Conservation (phyloP, 2,329 filamentous ascomycete species). For the Diaporthe batatas region DNA sequence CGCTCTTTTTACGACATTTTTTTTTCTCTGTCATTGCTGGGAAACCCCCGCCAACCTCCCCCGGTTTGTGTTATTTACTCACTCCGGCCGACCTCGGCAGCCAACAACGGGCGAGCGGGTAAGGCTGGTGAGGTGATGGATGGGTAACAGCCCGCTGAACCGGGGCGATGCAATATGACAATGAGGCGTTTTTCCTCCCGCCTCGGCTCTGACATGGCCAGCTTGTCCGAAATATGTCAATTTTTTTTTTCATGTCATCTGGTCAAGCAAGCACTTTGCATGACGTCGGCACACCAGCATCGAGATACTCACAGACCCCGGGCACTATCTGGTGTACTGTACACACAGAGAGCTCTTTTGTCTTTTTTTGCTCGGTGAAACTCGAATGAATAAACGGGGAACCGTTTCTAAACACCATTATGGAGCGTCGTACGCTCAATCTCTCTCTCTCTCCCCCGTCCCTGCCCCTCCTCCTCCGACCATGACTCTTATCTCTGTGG, state of each 20-base stretch:
- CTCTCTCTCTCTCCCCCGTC: not conserved
- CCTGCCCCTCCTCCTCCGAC: not conserved
- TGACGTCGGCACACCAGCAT: not conserved
- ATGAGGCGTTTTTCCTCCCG: constrained; percentile 18
- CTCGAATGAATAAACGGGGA: constrained; percentile 9
- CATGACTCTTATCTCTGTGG: constrained; percentile 23
- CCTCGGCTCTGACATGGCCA: constrained; percentile 27
- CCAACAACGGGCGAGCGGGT: constrained; percentile 38
- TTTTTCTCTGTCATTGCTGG: not conserved
- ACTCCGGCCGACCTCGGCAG: constrained; percentile 42
- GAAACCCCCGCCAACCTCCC: not conserved
- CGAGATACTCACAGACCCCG: not conserved
- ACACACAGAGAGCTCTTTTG: constrained; percentile 5
- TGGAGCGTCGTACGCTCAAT: not conserved
- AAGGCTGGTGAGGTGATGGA: constrained; percentile 36
- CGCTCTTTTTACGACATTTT: too few species aligned
- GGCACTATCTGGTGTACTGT: too few species aligned
- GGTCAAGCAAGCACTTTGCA: constrained; percentile 2
- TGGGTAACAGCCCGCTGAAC: constrained; percentile 28
- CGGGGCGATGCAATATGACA: constrained; percentile 21
- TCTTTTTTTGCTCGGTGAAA: constrained; percentile 22
- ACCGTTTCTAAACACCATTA: constrained; percentile 27
- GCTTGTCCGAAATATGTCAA: constrained; percentile 28
- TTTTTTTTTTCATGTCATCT: constrained; percentile 31
- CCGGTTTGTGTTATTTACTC: constrained; percentile 3